Evolutionary conservation across 495 filamentous ascomycete genomes (phyloP).

Genomic region (Aspergillus sclerotioniger): DNA sequence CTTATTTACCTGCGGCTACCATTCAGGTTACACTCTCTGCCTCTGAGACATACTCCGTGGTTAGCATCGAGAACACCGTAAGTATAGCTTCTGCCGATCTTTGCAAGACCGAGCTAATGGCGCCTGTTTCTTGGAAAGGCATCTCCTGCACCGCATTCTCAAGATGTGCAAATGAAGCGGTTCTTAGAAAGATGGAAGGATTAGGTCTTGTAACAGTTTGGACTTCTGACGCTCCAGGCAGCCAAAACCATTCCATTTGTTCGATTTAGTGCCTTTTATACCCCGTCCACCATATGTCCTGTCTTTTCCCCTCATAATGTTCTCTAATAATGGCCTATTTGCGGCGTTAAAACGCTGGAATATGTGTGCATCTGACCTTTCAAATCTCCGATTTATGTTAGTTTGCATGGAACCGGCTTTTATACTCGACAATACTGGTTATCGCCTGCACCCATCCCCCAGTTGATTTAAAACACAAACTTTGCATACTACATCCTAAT

Average conservation of each 20-base stretch:
- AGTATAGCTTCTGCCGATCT: slow-evolving; percentile 22
- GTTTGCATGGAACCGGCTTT: too few species aligned
- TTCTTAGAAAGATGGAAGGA: slow-evolving; percentile 37
- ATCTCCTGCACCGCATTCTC: slow-evolving; percentile 34
- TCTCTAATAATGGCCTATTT: not conserved
- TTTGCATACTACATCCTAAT: too few species aligned
- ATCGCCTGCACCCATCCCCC: too few species aligned
- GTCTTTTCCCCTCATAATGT: not conserved
- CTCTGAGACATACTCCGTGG: slow-evolving; percentile 52
- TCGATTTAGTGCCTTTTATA: not conserved
- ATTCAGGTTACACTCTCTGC: slow-evolving; percentile 62
- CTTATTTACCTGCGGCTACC: slow-evolving; percentile 53
- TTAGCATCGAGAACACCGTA: slow-evolving; percentile 65
- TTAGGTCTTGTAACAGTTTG: slow-evolving; percentile 15
- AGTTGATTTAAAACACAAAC: too few species aligned
- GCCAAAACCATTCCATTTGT: not conserved
- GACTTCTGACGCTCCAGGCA: not conserved
- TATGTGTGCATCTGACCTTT: not conserved
- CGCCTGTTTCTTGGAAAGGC: slow-evolving; percentile 24
- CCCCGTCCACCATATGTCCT: not conserved
- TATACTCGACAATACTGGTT: too few species aligned
- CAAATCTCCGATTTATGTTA: not conserved
- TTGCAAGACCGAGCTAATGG: not conserved
- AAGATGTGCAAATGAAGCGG: slow-evolving; percentile 31
- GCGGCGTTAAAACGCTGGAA: not conserved